These are phyloP conservation scores for Medicago arabica DNA, from an alignment of 306 rosid genomes.

Conservation along the genomic window DNA sequence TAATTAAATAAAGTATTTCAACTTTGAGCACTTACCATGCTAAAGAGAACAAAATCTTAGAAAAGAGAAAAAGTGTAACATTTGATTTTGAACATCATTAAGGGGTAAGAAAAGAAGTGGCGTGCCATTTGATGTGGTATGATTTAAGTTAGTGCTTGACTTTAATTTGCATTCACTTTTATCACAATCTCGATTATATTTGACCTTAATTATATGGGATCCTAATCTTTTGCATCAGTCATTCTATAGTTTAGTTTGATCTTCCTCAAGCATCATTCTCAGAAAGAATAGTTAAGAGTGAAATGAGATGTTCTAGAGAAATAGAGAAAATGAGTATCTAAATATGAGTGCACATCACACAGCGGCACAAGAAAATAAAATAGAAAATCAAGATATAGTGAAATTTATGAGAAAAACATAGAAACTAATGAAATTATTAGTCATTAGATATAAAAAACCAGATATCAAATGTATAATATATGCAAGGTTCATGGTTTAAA, in stretches of 20 bases:
- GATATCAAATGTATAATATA: too few relatives aligned
- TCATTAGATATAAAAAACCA: too few relatives aligned
- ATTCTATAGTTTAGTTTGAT: too few relatives aligned
- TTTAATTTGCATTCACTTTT: not conserved
- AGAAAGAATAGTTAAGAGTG: too few relatives aligned
- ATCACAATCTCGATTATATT: not conserved
- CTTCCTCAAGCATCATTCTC: too few relatives aligned
- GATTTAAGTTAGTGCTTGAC: slow-evolving; percentile 3
- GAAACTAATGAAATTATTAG: too few relatives aligned
- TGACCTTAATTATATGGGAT: not conserved
- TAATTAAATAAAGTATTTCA: too few relatives aligned
- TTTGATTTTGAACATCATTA: slow-evolving; percentile 25
- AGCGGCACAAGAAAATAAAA: not conserved
- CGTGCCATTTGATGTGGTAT: not conserved
- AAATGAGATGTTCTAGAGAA: too few relatives aligned
- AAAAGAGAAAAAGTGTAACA: not conserved
- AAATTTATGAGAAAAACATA: not conserved
- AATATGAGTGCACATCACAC: not conserved
- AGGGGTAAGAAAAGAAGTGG: not conserved
- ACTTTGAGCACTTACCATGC: not conserved
- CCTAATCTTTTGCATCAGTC: not conserved
- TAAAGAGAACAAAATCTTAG: not conserved
- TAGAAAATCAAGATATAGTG: not conserved
- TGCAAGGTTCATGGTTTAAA: too few relatives aligned
- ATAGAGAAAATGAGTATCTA: too few relatives aligned